A percentile compares a stretch with the other conserved stretches of the same genome.
Evolutionary conservation across 2,329 filamentous ascomycete genomes (phyloP).

Genomic region (Tolypocladium ophioglossoides): DNA sequence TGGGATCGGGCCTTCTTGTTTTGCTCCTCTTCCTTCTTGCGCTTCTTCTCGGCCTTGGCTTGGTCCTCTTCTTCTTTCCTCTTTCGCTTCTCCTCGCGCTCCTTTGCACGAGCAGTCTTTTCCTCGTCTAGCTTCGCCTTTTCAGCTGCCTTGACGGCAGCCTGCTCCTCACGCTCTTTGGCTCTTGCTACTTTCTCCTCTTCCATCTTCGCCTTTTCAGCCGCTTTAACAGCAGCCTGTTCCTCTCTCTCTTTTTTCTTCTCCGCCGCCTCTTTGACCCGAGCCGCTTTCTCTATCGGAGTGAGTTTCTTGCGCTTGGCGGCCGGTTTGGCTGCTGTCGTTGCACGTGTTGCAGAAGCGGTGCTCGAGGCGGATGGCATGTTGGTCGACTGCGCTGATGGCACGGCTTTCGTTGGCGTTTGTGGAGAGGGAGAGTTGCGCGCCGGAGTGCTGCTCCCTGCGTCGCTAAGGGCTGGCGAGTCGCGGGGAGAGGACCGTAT

Average conservation of each 20-base stretch:
- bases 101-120: conserved; percentile 24
- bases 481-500: conserved; percentile 17
- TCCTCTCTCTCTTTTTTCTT: conserved; percentile 27
- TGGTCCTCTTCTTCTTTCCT: conserved; percentile 32
- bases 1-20: conserved; percentile 39
- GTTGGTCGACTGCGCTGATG: conserved; percentile 1
- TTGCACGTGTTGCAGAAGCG: conserved; percentile 3
- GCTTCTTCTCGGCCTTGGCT: conserved; percentile 31
- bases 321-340: conserved; percentile 12
- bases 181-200: conserved; percentile 29
- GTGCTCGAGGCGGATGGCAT: conserved; percentile 12
- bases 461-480: conserved; percentile 29
- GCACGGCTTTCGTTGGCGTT: conserved; percentile 17
- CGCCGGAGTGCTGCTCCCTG: conserved; percentile 28
- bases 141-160: conserved; percentile 18
- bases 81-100: conserved; percentile 28
- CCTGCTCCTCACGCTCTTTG: conserved; percentile 24
- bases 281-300: conserved; percentile 21
- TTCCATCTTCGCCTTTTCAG: conserved; percentile 26
- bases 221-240: conserved; percentile 22
- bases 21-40: conserved; percentile 39
- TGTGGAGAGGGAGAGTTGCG: conserved; percentile 23
- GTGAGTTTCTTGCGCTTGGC: conserved; percentile 34
- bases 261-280: conserved; percentile 17
- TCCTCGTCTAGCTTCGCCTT: conserved; percentile 29